These are phyloP conservation scores for Rosa persica DNA, from an alignment of 306 rosid species.

Conservation along the genomic window DNA sequence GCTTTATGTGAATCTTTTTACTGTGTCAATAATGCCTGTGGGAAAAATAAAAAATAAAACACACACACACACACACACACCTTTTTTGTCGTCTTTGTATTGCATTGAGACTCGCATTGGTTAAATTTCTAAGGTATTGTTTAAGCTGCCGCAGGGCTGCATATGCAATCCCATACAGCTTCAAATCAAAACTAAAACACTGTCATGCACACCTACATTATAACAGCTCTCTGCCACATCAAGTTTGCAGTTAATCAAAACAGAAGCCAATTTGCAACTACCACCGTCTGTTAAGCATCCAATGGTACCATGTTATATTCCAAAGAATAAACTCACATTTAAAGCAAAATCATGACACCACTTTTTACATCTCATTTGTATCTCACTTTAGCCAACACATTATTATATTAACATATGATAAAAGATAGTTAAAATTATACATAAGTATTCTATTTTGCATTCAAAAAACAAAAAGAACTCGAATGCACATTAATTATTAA, in stretches of 20 bases:
- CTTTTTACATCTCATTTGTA: background rate
- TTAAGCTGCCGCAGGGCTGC: background rate
- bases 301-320: background rate
- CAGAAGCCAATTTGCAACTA: background rate
- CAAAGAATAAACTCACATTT: background rate
- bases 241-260: background rate
- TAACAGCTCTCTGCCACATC: background rate
- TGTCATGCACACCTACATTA: background rate
- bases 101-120: background rate
- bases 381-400: background rate
- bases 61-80: no score
- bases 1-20: background rate
- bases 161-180: background rate
- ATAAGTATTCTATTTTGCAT: no score
- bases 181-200: background rate
- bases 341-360: background rate
- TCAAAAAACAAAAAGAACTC: no score
- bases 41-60: no score
- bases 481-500: no score
- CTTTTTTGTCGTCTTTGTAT: background rate
- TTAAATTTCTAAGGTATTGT: background rate
- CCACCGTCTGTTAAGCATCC: background rate
- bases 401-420: no score
- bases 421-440: no score
- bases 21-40: background rate